phyloP scores from a whole-genome alignment of 805 yeast genomes.

The Sugiyamaella lignohabitans region DNA sequence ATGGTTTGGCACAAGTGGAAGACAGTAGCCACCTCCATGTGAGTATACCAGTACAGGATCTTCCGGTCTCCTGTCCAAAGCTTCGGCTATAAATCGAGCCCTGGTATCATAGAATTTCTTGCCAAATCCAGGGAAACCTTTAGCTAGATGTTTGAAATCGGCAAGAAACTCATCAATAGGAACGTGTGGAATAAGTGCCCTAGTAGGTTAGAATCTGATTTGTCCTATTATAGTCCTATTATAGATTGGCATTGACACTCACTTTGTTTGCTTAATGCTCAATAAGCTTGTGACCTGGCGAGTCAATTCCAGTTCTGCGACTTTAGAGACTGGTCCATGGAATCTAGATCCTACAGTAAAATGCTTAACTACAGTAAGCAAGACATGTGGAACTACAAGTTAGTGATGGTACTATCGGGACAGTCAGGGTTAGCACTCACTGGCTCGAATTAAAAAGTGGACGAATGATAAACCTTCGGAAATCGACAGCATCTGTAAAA shows the following conservation, averaged over 20 bases:
- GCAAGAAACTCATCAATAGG: conserved; percentile 1
- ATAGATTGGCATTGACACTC: neutral
- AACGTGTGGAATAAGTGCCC: conserved; percentile 3
- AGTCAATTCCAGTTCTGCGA: conserved; percentile 2
- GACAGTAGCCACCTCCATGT: conserved; percentile 18
- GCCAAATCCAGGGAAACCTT: neutral
- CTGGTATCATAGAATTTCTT: neutral
- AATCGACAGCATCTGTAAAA: neutral
- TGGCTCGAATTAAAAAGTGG: neutral
- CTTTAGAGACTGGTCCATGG: conserved; percentile 4
- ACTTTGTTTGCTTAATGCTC: neutral
- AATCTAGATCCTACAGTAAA: conserved; percentile 6
- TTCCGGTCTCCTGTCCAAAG: conserved; percentile 11
- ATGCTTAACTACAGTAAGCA: conserved; percentile 3
- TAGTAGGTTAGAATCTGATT: neutral
- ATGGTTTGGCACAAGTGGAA: conserved; percentile 5
- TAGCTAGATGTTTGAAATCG: neutral
- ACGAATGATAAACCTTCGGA: neutral
- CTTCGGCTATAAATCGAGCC: conserved; percentile 14
- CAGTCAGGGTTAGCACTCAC: neutral
- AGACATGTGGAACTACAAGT: neutral
- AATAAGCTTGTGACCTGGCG: neutral
- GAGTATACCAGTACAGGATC: conserved; percentile 16
- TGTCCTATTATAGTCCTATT: too few species aligned
- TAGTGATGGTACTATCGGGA: neutral